Conservation (phyloP, 768 basidiomycete genomes). For the Naganishia vishniacii region DNA sequence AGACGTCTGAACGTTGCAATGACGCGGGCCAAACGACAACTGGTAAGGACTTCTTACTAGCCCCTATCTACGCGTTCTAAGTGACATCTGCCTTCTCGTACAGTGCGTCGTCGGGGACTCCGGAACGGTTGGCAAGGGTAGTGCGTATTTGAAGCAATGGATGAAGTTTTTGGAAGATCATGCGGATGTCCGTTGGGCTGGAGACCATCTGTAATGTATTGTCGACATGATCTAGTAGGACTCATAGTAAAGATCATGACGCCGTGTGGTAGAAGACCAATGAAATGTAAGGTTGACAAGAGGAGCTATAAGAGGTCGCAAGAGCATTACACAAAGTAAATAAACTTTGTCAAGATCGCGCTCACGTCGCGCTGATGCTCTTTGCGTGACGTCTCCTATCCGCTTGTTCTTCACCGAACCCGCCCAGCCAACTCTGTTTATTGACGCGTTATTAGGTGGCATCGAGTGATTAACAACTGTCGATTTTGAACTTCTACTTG, state of each 20-base stretch:
- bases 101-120: conserved; percentile 93
- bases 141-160: conserved; percentile 80
- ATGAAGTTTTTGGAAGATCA: conserved; percentile 81
- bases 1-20: conserved; percentile 68
- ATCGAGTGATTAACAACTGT: neutral
- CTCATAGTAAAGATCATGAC: no score
- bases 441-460: conserved; percentile 16
- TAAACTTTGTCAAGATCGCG: neutral
- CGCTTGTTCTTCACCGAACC: conserved; percentile 20
- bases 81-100: neutral
- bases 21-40: conserved; percentile 82
- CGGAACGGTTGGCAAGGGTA: conserved; percentile 78
- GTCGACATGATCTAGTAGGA: no score
- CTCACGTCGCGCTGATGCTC: neutral
- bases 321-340: no score
- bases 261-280: no score
- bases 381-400: conserved; percentile 18
- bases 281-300: no score
- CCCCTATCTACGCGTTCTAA: conserved; percentile 28
- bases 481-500: neutral
- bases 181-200: conserved; percentile 84
- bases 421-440: conserved; percentile 2
- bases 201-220: conserved; percentile 36
- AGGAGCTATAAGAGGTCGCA: no score
- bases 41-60: conserved; percentile 57